phyloP scores from a whole-genome alignment of 1,139 yeast species.

The Lodderomyces metapsilosis region DNA sequence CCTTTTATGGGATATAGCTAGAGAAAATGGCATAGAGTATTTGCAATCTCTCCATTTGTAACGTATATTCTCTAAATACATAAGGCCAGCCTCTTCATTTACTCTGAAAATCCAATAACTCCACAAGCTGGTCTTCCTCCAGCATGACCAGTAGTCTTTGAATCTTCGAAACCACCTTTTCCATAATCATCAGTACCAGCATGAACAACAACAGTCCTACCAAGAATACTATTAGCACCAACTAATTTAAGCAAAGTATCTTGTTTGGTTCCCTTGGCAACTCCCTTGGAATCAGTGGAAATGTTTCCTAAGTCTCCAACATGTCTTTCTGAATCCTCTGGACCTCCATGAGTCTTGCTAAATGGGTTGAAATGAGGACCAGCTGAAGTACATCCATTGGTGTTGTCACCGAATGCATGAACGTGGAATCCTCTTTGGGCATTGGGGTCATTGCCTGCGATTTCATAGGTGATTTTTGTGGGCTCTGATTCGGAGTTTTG shows the following conservation, averaged over 20 bases:
- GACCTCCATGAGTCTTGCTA: conserved; percentile 89
- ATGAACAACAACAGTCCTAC: conserved; percentile 96
- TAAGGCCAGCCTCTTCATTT: no score
- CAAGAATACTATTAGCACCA: conserved; percentile 84
- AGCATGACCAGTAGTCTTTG: conserved; percentile 96
- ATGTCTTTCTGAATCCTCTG: conserved; percentile 86
- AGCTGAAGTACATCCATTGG: conserved; percentile 98
- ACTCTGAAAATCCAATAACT: conserved; percentile 79
- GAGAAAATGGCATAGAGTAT: no score
- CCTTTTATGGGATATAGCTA: no score
- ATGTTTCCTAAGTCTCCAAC: conserved; percentile 98
- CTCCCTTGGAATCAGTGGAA: conserved; percentile 79
- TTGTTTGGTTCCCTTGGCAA: conserved; percentile 84
- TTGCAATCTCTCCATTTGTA: no score
- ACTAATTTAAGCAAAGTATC: conserved; percentile 75
- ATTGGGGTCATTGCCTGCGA: conserved; percentile 81
- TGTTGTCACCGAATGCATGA: conserved; percentile 97
- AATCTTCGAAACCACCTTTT: conserved; percentile 91
- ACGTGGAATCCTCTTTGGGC: conserved; percentile 96
- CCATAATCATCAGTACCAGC: conserved; percentile 96
- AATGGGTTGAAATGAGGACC: conserved; percentile 99
- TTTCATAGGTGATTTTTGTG: conserved; percentile 83
- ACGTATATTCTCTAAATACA: no score
- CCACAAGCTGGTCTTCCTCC: conserved; percentile 99
- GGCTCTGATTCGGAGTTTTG: conserved; percentile 77